These are phyloP conservation scores for Sinapis alba DNA, from an alignment of 441 rosid species.

Conservation along the genomic window DNA sequence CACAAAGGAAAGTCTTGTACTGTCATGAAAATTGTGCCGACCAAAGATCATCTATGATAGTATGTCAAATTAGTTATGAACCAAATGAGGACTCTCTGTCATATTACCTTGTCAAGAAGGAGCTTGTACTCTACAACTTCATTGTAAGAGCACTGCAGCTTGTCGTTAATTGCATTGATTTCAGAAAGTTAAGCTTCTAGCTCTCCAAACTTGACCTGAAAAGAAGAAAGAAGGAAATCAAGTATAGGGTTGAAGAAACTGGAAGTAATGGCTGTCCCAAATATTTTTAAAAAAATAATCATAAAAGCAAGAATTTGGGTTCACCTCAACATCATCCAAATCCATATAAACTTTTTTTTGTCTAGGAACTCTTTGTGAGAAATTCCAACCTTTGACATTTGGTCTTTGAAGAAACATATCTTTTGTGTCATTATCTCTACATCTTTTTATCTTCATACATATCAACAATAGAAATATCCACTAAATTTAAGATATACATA, in stretches of 20 bases:
- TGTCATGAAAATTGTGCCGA: too few relatives aligned
- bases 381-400: slow-evolving; percentile 55
- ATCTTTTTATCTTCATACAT: slow-evolving; percentile 49
- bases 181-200: background rate
- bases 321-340: slow-evolving; percentile 53
- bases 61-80: too few relatives aligned
- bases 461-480: too few relatives aligned
- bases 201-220: background rate
- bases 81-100: too few relatives aligned
- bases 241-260: background rate
- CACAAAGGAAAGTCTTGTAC: too few relatives aligned
- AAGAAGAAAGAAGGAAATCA: background rate
- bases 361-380: slow-evolving; percentile 34
- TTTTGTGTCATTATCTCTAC: slow-evolving; percentile 63
- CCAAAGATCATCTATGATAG: too few relatives aligned
- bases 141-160: background rate
- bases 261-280: background rate
- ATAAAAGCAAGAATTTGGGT: background rate
- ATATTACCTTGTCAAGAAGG: too few relatives aligned
- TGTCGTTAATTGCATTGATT: too few relatives aligned
- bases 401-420: slow-evolving; percentile 55
- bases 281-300: background rate
- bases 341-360: slow-evolving; percentile 25
- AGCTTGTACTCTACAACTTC: too few relatives aligned
- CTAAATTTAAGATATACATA: background rate